Evolutionary conservation across 2,329 filamentous ascomycete species (phyloP).

Genomic region (Penicillium sp.): DNA sequence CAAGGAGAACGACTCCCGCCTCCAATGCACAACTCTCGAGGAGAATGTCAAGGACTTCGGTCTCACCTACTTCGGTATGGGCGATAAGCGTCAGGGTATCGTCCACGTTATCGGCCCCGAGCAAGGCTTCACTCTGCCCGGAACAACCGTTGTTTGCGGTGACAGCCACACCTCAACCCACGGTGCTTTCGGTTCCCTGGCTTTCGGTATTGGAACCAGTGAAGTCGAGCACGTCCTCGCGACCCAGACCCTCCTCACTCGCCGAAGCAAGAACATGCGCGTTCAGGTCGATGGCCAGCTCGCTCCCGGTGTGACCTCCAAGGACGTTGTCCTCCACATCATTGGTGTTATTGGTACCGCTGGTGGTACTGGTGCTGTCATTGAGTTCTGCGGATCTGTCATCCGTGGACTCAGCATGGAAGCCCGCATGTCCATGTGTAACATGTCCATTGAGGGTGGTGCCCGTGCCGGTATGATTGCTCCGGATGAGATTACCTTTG

Average conservation of each 20-base stretch:
- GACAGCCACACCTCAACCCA: conserved; percentile 99
- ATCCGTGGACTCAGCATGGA: conserved; percentile 92
- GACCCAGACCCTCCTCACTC: conserved; percentile 92
- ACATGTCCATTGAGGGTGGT: conserved; percentile 98
- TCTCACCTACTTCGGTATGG: conserved; percentile 95
- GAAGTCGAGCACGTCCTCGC: conserved; percentile 98
- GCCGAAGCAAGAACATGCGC: conserved; percentile 98
- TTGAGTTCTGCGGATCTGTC: conserved; percentile 96
- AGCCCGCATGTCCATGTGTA: conserved; percentile 98
- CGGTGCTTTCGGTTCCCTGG: conserved; percentile 91
- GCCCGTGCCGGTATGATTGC: conserved; percentile 96
- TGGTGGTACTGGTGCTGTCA: conserved; percentile 90
- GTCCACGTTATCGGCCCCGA: conserved; percentile 98
- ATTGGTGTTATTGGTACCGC: conserved; percentile 95
- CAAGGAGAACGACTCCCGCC: conserved; percentile 88
- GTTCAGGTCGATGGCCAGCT: conserved; percentile 93
- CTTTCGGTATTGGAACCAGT: conserved; percentile 96
- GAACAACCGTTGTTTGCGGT: conserved; percentile 95
- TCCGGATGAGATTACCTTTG: conserved; percentile 90
- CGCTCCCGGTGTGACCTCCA: conserved; percentile 88
- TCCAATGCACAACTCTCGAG: conserved; percentile 94
- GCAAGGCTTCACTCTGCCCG: conserved; percentile 97
- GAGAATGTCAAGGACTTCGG: conserved; percentile 97
- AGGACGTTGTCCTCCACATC: conserved; percentile 90
- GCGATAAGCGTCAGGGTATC: conserved; percentile 95